These are phyloP conservation scores for Larix kaempferi DNA, from an alignment of 75 land plant genomes.

Conservation along the genomic window DNA sequence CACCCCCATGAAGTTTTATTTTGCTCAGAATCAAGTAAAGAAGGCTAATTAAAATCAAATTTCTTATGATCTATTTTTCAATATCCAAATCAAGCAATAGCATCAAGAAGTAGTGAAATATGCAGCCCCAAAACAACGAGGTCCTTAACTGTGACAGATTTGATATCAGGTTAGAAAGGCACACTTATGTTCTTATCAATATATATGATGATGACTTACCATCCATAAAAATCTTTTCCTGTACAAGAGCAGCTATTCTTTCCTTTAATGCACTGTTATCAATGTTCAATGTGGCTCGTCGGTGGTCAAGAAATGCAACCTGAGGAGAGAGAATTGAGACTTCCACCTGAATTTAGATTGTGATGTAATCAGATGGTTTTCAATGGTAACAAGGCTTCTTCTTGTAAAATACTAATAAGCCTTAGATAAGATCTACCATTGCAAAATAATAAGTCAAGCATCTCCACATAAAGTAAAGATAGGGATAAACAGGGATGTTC, in stretches of 20 bases:
- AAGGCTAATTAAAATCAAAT: too few relatives aligned
- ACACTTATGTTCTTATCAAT: too few relatives aligned
- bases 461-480: too few relatives aligned
- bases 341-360: conserved; percentile 45
- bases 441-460: neutral
- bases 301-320: conserved; percentile 85
- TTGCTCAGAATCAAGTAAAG: too few relatives aligned
- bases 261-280: conserved; percentile 85
- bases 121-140: too few relatives aligned
- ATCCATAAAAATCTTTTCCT: conserved; percentile 85
- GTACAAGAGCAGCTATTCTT: conserved; percentile 77
- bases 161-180: too few relatives aligned
- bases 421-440: neutral
- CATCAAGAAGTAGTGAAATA: too few relatives aligned
- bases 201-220: conserved; percentile 30
- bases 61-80: too few relatives aligned
- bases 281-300: conserved; percentile 62
- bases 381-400: neutral
- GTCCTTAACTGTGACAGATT: too few relatives aligned
- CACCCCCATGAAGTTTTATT: neutral
- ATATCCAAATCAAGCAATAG: too few relatives aligned
- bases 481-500: neutral
- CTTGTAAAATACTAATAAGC: neutral
- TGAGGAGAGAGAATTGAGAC: conserved; percentile 80
- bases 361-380: too few relatives aligned